These are phyloP conservation scores for Paradendryphiella salina DNA, from an alignment of 2,329 filamentous ascomycete genomes.

Conservation along the genomic window DNA sequence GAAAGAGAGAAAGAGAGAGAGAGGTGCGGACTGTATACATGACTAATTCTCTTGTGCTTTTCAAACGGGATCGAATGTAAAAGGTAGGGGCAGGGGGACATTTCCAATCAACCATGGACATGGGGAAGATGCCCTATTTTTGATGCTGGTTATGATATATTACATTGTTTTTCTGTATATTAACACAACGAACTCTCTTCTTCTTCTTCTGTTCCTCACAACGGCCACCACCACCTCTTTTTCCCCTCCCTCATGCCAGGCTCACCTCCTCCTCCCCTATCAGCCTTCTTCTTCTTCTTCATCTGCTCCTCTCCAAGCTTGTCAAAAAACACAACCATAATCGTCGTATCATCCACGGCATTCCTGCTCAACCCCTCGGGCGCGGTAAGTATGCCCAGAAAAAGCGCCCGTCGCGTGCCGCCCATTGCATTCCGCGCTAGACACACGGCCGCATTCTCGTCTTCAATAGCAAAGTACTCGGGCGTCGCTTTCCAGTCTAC, in stretches of 20 bases:
- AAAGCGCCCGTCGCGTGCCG: slow-evolving; percentile 50
- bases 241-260: slow-evolving; percentile 1
- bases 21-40: not conserved
- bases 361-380: slow-evolving; percentile 41
- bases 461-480: slow-evolving; percentile 54
- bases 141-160: too few species aligned
- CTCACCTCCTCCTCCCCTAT: not conserved
- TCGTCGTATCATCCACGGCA: slow-evolving; percentile 56
- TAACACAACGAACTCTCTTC: too few species aligned
- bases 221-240: slow-evolving; percentile 23
- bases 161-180: too few species aligned
- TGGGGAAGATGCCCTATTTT: too few species aligned
- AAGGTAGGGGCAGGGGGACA: not conserved
- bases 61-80: not conserved
- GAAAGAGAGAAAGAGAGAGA: not conserved
- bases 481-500: slow-evolving; percentile 49
- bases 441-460: slow-evolving; percentile 58
- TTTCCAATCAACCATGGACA: too few species aligned
- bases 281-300: not conserved
- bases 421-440: slow-evolving; percentile 58
- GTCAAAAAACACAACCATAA: slow-evolving; percentile 60
- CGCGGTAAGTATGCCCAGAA: slow-evolving; percentile 46
- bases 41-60: not conserved
- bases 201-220: slow-evolving; percentile 6
- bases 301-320: slow-evolving; percentile 19